A percentile compares a stretch with the other conserved stretches of the same genome.
These are phyloP conservation scores for Starmerella apis DNA, from an alignment of 805 yeast genomes.

Conservation along the genomic window DNA sequence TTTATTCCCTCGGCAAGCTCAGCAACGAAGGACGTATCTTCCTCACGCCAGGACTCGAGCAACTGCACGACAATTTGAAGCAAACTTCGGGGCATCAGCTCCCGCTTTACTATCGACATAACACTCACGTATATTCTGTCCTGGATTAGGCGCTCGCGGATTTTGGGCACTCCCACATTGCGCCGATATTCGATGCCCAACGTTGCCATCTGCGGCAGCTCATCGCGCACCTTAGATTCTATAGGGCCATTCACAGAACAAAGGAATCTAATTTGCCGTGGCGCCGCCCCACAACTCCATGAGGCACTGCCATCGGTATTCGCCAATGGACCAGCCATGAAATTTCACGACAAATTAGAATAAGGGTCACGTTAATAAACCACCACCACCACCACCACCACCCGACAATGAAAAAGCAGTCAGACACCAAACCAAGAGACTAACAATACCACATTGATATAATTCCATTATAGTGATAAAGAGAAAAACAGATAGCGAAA, in stretches of 20 bases:
- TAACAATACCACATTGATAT: too few relatives aligned
- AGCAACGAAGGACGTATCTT: conserved; percentile 31
- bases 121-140: conserved; percentile 56
- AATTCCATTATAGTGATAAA: too few relatives aligned
- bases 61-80: conserved; percentile 61
- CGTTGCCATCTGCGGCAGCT: conserved; percentile 65
- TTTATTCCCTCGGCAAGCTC: conserved; percentile 65
- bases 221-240: conserved; percentile 74
- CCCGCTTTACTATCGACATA: conserved; percentile 48
- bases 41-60: conserved; percentile 39
- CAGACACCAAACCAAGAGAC: background rate
- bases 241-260: conserved; percentile 85
- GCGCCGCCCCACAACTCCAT: conserved; percentile 35
- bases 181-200: conserved; percentile 75
- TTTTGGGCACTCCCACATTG: conserved; percentile 55
- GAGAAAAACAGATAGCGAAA: too few relatives aligned
- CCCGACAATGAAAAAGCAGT: background rate
- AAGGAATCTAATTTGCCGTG: conserved; percentile 28
- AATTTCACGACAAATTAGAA: background rate
- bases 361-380: conserved; percentile 1
- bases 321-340: conserved; percentile 35
- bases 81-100: conserved; percentile 67
- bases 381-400: background rate
- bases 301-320: conserved; percentile 77
- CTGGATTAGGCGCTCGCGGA: conserved; percentile 68